Base-by-base conservation (phyloP, 208 protist genomes). In the Crithidia sp. region DNA sequence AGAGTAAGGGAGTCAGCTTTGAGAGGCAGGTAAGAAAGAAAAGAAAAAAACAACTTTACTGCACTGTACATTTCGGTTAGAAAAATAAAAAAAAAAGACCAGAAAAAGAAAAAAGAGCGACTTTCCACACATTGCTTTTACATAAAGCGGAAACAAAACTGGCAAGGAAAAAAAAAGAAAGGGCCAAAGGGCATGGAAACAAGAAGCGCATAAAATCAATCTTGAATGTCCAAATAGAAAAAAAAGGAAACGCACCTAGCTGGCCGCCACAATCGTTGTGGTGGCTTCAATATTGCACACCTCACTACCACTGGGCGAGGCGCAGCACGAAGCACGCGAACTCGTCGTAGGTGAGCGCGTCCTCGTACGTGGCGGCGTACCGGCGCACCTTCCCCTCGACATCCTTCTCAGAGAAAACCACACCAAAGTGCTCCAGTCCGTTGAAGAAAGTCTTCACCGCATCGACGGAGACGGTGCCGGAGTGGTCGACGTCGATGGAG, bases 251-350 rank as follows among this genome's bases (percentile, higher is more conserved):
- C 5, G 16, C 16, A 55, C 28, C 1, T 28, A 28, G 28, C 1
- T 28, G 28, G 28, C 1, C 28, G 28, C 28, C 28, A 28, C 28
- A 28, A 28, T 28, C 28, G 28, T 28, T 28, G 28, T 28, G 28
- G 28, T 28, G 28, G 28, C 28, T 28, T 28, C 28, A 28, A 49
- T 49, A 49, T 49, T 49, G 12, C 7, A 49, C 45, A 12, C 16
- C 2, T 7, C 12, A 49, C 83, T 87, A 97, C 79, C 91, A 94
- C 82, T 95, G 91, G 17, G 89, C 91, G 63, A 96, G 85, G 71
- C 77, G 84, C 3, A 97, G 83, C 73, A 95, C 84, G 60, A 97
- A 90, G 83, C 94, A 97, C 62, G 83, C 82, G 70, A 97, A 97
- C 76, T 97, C 94, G 39, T 97, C 92, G 77, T 92, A 97, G 4